phyloP scores from a whole-genome alignment of 2,329 filamentous ascomycete genomes.

The Immersiporthe knoxdaviesiana region DNA sequence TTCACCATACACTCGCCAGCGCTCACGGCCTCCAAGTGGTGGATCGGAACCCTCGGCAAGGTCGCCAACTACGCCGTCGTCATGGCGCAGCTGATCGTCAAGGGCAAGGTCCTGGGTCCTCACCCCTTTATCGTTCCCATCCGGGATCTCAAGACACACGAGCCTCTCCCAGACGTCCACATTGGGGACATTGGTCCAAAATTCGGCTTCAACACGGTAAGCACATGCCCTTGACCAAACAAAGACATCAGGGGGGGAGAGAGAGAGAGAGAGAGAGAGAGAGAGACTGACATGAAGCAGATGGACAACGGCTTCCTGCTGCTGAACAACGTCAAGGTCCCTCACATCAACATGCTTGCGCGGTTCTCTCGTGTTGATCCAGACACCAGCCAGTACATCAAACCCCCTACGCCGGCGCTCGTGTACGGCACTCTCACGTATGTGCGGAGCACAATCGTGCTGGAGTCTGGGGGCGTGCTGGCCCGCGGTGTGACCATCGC shows the following conservation, averaged over 20 bases:
- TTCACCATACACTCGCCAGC: constrained; percentile 75
- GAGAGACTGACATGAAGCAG: constrained; percentile 9
- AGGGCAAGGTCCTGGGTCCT: constrained; percentile 70
- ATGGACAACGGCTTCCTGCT: constrained; percentile 84
- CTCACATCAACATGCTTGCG: constrained; percentile 73
- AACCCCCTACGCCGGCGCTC: constrained; percentile 67
- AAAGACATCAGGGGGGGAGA: too few relatives aligned
- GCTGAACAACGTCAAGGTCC: constrained; percentile 76
- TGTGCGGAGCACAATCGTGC: constrained; percentile 73
- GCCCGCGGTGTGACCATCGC: constrained; percentile 79
- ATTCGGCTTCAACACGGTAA: constrained; percentile 70
- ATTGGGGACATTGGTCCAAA: constrained; percentile 83
- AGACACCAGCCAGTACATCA: constrained; percentile 68
- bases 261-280: too few relatives aligned
- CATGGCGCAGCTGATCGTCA: constrained; percentile 75
- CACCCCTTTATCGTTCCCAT: constrained; percentile 81
- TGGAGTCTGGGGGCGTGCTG: constrained; percentile 71
- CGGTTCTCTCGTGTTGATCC: constrained; percentile 72
- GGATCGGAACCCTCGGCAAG: constrained; percentile 78
- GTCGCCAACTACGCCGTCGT: constrained; percentile 78
- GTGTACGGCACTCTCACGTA: constrained; percentile 78
- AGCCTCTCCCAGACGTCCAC: constrained; percentile 69
- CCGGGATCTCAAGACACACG: constrained; percentile 69
- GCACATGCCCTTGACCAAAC: background rate
- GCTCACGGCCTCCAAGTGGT: constrained; percentile 80